Evolutionary conservation across 2,329 filamentous ascomycete species (phyloP).

Genomic region (Colletotrichum destructivum): DNA sequence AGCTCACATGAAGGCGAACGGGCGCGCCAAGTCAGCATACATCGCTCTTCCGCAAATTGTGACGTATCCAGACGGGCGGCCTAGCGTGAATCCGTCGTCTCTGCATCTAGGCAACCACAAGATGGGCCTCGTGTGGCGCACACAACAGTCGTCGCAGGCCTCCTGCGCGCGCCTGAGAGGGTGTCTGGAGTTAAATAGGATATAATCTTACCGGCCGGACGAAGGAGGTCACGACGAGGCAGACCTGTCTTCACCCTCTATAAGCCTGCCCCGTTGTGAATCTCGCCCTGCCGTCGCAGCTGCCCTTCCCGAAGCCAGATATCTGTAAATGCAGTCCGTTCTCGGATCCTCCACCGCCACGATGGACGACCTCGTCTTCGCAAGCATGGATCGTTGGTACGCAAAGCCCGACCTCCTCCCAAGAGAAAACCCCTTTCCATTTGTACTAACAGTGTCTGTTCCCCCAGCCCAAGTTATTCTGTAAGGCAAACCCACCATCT

Average conservation of each 20-base stretch:
- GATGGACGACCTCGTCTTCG: conserved; percentile 49
- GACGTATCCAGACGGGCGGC: neutral
- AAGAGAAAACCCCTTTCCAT: neutral
- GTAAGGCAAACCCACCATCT: conserved; percentile 49
- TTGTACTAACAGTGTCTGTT: neutral
- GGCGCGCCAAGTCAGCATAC: neutral
- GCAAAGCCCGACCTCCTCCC: conserved; percentile 24
- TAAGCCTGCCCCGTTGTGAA: neutral
- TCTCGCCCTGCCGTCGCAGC: neutral
- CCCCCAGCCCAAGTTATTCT: conserved; percentile 59
- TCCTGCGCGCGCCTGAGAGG: neutral
- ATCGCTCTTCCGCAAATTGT: neutral
- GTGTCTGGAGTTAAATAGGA: neutral
- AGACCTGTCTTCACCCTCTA: neutral
- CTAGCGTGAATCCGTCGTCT: neutral
- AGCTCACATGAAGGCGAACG: neutral
- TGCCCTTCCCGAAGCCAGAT: neutral
- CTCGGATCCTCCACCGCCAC: neutral
- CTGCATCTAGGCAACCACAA: conserved; percentile 3
- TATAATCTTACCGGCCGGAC: too few relatives aligned
- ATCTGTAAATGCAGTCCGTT: neutral
- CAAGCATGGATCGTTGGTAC: conserved; percentile 57
- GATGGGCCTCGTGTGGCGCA: neutral
- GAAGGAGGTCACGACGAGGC: neutral
- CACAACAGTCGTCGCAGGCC: neutral